phyloP scores from a whole-genome alignment of 2,329 filamentous ascomycete genomes.

The Ceratocystiopsis brevicomis region DNA sequence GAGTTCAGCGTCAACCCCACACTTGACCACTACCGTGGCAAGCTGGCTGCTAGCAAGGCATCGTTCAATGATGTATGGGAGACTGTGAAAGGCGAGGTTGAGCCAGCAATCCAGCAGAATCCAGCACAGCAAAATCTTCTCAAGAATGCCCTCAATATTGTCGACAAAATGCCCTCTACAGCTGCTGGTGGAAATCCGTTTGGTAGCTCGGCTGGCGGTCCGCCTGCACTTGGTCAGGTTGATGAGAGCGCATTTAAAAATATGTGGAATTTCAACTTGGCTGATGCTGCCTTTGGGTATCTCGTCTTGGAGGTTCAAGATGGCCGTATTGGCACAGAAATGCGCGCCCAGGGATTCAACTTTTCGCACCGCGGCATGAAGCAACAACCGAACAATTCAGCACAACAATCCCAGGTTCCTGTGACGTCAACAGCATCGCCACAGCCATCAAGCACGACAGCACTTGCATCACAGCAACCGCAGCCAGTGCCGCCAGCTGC shows the following conservation, averaged over 20 bases:
- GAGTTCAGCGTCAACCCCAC: conserved; percentile 98
- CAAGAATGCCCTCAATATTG: conserved; percentile 76
- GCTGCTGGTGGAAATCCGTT: conserved; percentile 95
- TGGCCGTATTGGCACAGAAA: conserved; percentile 91
- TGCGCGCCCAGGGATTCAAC: conserved; percentile 98
- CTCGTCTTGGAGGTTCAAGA: conserved; percentile 88
- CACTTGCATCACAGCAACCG: conserved; percentile 1
- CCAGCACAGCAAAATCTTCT: conserved; percentile 84
- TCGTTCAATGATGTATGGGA: conserved; percentile 99
- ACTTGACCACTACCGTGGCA: conserved; percentile 93
- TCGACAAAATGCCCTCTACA: conserved; percentile 94
- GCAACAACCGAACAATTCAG: conserved; percentile 28
- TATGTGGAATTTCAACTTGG: conserved; percentile 99
- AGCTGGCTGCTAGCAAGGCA: conserved; percentile 91
- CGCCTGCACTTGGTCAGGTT: conserved; percentile 62
- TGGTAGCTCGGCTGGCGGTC: conserved; percentile 61
- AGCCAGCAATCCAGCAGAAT: conserved; percentile 83
- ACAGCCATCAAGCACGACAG: conserved; percentile 9
- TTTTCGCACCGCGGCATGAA: conserved; percentile 90
- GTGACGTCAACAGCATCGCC: conserved; percentile 16
- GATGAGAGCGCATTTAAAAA: conserved; percentile 99
- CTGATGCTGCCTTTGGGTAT: conserved; percentile 93
- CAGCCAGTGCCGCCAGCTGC: conserved; percentile 7
- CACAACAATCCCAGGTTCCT: conserved; percentile 17
- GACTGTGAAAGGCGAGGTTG: conserved; percentile 88